Evolutionary conservation across 257 asterid species (phyloP), one percentile per base, ranked within the genome.

Genomic region (Anisodus tanguticus): DNA sequence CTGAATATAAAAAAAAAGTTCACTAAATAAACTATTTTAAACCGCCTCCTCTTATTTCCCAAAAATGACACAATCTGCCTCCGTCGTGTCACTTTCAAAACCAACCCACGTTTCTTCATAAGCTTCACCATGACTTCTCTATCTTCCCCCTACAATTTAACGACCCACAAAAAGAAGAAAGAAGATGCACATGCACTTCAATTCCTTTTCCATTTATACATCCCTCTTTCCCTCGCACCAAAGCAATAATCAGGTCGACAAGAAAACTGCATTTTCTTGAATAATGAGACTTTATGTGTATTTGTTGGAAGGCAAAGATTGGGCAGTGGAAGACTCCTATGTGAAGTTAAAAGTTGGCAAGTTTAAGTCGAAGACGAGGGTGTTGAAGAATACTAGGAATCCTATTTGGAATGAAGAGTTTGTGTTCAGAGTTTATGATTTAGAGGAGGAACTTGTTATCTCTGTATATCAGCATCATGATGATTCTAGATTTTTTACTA

Each of bases 351-450:
- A 88, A 86, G 89, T 94, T 7, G 99, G 98, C 0, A 91, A 90
- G 83, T 90, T 81, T 12, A 91, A 90, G 86, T 92, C 98, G 4
- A 94, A 91, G 83, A 91, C 97, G 4, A 89, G 93, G 82, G 79
- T 91, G 81, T 39, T 93, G 87, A 94, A 86, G 88, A 84, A 90
- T 84, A 85, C 89, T 0, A 83, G 80, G 10, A 90, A 87, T 79
- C 97, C 98, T 8, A 54, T 93, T 58, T 95, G 95, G 99, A 93
- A 95, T 9, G 99, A 95, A 84, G 99, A 94, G 90, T 95, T 95
- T 81, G 94, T 86, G 66, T 95, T 95, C 83, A 86, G 90, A 64
- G 97, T 91, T 15, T 79, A 86, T 74, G 94, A 93, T 83, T 88
- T 93, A 87, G 94, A 89, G 84, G 97, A 92, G 1, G 92, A 94